Evolutionary conservation across 371 early-diverging fungal genomes (phyloP).

Genomic region (Mortierella sp.): DNA sequence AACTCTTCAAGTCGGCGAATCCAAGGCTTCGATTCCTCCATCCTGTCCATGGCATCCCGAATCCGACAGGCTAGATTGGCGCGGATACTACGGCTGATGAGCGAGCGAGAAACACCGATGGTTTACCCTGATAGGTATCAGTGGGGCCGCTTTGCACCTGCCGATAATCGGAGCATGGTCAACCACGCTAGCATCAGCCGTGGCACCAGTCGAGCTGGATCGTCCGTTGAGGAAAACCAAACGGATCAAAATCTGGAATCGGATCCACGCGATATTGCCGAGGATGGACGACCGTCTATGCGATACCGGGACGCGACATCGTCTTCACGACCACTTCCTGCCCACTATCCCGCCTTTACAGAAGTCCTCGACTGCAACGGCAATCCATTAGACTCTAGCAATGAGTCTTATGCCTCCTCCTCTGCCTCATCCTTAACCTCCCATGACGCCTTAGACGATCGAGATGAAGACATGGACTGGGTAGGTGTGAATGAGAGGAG

Average conservation of each 20-base stretch:
- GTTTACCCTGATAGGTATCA: slow-evolving; percentile 22
- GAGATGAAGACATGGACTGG: slow-evolving; percentile 24
- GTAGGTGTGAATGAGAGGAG: slow-evolving; percentile 1
- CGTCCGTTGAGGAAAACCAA: slow-evolving; percentile 27
- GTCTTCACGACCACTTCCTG: neutral
- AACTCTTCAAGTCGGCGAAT: slow-evolving; percentile 17
- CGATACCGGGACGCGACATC: slow-evolving; percentile 6
- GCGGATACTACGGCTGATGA: slow-evolving; percentile 32
- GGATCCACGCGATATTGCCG: slow-evolving; percentile 1
- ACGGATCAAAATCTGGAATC: slow-evolving; percentile 18
- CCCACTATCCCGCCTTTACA: slow-evolving; percentile 18
- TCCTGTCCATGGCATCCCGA: slow-evolving; percentile 39
- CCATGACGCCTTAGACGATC: slow-evolving; percentile 17
- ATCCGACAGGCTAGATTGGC: slow-evolving; percentile 38
- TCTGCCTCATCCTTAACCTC: slow-evolving; percentile 34
- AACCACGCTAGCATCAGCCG: slow-evolving; percentile 46
- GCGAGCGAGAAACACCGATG: slow-evolving; percentile 18
- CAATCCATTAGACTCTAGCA: slow-evolving; percentile 40
- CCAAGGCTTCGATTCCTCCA: slow-evolving; percentile 32
- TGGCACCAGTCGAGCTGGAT: slow-evolving; percentile 35
- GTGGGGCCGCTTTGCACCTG: slow-evolving; percentile 16
- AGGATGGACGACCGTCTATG: neutral
- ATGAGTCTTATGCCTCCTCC: slow-evolving; percentile 21
- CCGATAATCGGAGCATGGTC: slow-evolving; percentile 41
- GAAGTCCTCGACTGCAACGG: slow-evolving; percentile 49